Conservation (phyloP, 1,139 yeast species). For the Yamadazyma aaseri region DNA sequence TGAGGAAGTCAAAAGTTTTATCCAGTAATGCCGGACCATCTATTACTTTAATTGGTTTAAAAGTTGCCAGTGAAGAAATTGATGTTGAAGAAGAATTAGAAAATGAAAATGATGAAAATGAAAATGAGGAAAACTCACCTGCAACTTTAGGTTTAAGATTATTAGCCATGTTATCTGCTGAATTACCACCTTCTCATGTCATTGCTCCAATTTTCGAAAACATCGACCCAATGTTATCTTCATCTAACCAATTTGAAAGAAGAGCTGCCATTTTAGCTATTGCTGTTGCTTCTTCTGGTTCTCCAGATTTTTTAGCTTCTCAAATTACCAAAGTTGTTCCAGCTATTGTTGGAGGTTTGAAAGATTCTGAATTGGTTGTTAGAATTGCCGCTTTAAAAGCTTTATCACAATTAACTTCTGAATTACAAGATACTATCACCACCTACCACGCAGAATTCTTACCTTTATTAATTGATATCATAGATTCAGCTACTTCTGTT, state of each 20-base stretch:
- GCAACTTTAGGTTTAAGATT: conserved; percentile 77
- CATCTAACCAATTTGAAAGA: conserved; percentile 72
- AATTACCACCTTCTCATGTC: conserved; percentile 91
- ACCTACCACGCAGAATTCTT: conserved; percentile 77
- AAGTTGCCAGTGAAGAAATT: conserved; percentile 77
- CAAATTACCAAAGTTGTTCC: conserved; percentile 75
- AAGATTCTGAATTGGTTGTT: conserved; percentile 74
- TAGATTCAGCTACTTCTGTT: conserved; percentile 81
- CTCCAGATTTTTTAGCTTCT: conserved; percentile 85
- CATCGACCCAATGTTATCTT: conserved; percentile 58
- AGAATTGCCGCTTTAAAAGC: conserved; percentile 86
- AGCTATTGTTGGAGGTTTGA: conserved; percentile 70
- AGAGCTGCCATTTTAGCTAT: conserved; percentile 84
- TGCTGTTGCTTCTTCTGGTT: conserved; percentile 86
- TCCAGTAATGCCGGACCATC: conserved; percentile 76
- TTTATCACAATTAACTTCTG: conserved; percentile 73
- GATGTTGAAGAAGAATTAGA: conserved; percentile 71
- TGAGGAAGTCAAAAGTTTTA: conserved; percentile 66
- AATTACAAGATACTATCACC: conserved; percentile 81
- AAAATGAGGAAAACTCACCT: conserved; percentile 87
- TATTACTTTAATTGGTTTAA: conserved; percentile 70
- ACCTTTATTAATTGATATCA: conserved; percentile 83
- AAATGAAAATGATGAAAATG: conserved; percentile 84
- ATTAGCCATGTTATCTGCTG: conserved; percentile 73
- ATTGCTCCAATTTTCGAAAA: conserved; percentile 74